phyloP scores from a whole-genome alignment of 1,284 basidiomycete genomes.

The Cutaneotrichosporon sp. region DNA sequence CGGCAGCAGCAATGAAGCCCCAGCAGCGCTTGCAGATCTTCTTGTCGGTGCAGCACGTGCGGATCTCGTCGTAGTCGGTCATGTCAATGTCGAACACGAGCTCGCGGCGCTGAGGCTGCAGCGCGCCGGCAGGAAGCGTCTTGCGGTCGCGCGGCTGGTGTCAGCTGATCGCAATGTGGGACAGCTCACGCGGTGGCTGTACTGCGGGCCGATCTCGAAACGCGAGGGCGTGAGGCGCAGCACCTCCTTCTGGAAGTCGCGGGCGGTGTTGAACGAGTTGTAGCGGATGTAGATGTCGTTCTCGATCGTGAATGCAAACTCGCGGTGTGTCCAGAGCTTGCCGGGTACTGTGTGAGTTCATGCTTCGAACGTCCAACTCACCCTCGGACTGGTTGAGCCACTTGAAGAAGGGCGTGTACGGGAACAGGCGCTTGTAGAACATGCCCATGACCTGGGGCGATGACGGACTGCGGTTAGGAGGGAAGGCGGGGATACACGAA shows the following conservation, averaged over 20 bases:
- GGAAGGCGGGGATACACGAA: background rate
- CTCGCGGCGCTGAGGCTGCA: constrained; percentile 81
- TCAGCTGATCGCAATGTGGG: constrained; percentile 1
- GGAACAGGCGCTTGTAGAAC: constrained; percentile 90
- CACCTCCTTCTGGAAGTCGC: constrained; percentile 92
- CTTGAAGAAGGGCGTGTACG: constrained; percentile 87
- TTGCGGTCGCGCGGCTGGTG: constrained; percentile 85
- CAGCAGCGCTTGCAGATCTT: constrained; percentile 93
- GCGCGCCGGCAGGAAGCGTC: constrained; percentile 71
- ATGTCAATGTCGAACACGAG: constrained; percentile 99
- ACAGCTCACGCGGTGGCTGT: constrained; percentile 74
- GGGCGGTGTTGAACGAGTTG: constrained; percentile 80
- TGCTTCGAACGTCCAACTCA: constrained; percentile 24
- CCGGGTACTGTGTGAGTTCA: constrained; percentile 51
- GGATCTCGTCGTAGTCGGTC: constrained; percentile 97
- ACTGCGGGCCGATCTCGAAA: constrained; percentile 96
- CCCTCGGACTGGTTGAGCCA: constrained; percentile 93
- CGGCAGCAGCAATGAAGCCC: constrained; percentile 91
- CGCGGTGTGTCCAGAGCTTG: constrained; percentile 83
- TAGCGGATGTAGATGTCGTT: constrained; percentile 94
- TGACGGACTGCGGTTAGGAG: constrained; percentile 46
- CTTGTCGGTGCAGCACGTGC: constrained; percentile 92
- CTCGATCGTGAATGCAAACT: constrained; percentile 94
- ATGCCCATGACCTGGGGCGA: constrained; percentile 73
- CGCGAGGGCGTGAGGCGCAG: constrained; percentile 79